Evolutionary conservation across 2,329 filamentous ascomycete genomes (phyloP).

Genomic region (Colletotrichum sp.): DNA sequence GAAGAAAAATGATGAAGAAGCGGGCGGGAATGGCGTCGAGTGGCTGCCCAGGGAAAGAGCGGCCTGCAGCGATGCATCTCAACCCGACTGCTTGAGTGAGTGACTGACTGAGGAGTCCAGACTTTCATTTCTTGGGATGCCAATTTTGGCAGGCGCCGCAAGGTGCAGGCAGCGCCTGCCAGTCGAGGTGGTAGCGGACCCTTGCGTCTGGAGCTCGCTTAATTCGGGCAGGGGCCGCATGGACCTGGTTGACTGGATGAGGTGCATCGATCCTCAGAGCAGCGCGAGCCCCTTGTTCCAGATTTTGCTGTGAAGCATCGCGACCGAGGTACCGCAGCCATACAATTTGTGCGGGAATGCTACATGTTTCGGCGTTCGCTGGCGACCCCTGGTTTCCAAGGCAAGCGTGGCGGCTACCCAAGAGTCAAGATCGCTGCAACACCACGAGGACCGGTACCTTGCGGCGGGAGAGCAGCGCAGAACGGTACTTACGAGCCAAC

Average conservation of each 20-base stretch:
- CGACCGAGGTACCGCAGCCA: background rate
- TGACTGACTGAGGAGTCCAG: background rate
- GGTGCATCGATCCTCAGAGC: slow-evolving; percentile 13
- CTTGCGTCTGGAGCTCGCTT: slow-evolving; percentile 20
- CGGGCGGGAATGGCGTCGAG: slow-evolving; percentile 4
- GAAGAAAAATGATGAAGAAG: background rate
- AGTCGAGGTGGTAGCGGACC: slow-evolving; percentile 12
- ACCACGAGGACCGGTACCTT: slow-evolving; percentile 2
- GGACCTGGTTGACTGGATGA: slow-evolving; percentile 24
- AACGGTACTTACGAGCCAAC: background rate
- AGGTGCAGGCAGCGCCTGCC: slow-evolving; percentile 2
- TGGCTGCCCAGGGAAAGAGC: background rate
- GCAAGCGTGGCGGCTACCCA: slow-evolving; percentile 5
- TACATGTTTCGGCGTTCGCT: slow-evolving; percentile 15
- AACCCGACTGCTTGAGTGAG: background rate
- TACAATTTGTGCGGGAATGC: background rate
- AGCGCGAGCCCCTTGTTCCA: slow-evolving; percentile 19
- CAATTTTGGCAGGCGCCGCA: slow-evolving; percentile 21
- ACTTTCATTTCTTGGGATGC: background rate
- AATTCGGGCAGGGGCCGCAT: slow-evolving; percentile 3
- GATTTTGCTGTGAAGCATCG: slow-evolving; percentile 19
- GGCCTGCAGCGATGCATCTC: background rate
- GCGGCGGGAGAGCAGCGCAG: background rate
- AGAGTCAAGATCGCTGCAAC: slow-evolving; percentile 14
- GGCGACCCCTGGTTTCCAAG: background rate